Evolutionary conservation across 2,329 filamentous ascomycete species (phyloP).

Genomic region (Apiospora sp.): DNA sequence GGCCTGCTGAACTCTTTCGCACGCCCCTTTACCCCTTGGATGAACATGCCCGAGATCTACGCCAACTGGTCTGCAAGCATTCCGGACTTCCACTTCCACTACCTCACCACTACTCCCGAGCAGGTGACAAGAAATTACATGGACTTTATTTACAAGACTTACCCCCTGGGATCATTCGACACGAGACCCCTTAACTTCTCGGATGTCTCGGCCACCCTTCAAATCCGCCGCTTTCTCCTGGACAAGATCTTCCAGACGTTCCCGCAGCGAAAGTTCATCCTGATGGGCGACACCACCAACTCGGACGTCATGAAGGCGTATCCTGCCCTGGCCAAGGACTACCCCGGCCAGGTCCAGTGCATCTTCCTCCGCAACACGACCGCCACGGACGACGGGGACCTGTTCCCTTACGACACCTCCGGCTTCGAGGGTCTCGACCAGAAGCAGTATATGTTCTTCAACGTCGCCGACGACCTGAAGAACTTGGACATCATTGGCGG

Average conservation of each 20-base stretch:
- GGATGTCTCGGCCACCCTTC: slow-evolving; percentile 75
- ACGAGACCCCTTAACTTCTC: slow-evolving; percentile 82
- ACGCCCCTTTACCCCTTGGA: slow-evolving; percentile 72
- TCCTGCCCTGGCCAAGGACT: slow-evolving; percentile 67
- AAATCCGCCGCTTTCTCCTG: slow-evolving; percentile 74
- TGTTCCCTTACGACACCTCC: slow-evolving; percentile 78
- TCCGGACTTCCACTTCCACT: slow-evolving; percentile 79
- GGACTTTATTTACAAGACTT: slow-evolving; percentile 81
- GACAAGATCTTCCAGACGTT: slow-evolving; percentile 78
- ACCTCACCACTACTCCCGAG: slow-evolving; percentile 82
- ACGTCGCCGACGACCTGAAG: slow-evolving; percentile 71
- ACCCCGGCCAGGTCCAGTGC: slow-evolving; percentile 76
- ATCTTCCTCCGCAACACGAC: slow-evolving; percentile 80
- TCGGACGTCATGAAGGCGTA: slow-evolving; percentile 76
- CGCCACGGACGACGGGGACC: slow-evolving; percentile 70
- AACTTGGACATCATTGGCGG: slow-evolving; percentile 72
- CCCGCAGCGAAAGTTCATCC: slow-evolving; percentile 76
- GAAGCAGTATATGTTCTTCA: slow-evolving; percentile 81
- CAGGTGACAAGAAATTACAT: slow-evolving; percentile 81
- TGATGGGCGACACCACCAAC: slow-evolving; percentile 80
- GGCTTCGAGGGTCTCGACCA: slow-evolving; percentile 74
- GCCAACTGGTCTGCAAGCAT: slow-evolving; percentile 75
- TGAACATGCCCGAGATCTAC: slow-evolving; percentile 83
- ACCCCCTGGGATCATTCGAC: slow-evolving; percentile 80
- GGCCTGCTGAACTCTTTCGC: slow-evolving; percentile 82